Evolutionary conservation across 257 asterid genomes (phyloP), one percentile per base, ranked within the genome.

Genomic region (Solanum phureja): DNA sequence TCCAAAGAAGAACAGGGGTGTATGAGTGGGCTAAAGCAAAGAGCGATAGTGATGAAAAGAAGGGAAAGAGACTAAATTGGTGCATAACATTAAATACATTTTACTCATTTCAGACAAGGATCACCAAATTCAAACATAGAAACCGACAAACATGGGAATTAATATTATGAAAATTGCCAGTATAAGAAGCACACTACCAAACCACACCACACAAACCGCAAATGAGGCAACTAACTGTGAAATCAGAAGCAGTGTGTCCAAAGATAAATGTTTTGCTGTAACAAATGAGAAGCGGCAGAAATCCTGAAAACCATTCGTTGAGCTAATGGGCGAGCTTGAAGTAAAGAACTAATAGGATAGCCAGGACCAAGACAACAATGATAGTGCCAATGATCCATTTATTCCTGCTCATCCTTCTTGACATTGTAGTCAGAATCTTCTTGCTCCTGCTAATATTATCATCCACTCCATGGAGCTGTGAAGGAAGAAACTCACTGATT

Each of bases 401-500:
- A 88, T 94, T 94, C 88, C 95, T 92, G 96, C 88, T 94, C 97
- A 95, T 95, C 90, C 98, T 93, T 88, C 94, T 93, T 2, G 98
- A 93, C 92, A 95, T 95, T 35, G 89, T 92, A 29, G 92, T 90
- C 88, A 95, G 92, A 87, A 94, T 91, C 89, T 91, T 94, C 93
- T 93, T 95, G 95, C 98, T 95, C 89, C 94, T 88, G 74, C 96
- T 84, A 37, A 95, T 87, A 89, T 92, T 94, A 86, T 94, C 98
- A 86, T 95, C 98, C 90, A 95, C 98, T 42, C 95, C 98, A 88
- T 93, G 96, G 86, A 94, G 96, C 98, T 94, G 95, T 89, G 87
- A 87, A 66, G 29, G 24, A 86, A 87, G 52, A 52, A 33, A 64
- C 64, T 21, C 40, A 49, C 69, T 29, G 10, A 82, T 79, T 72